Evolutionary conservation across 495 filamentous ascomycete genomes (phyloP), one percentile per base, ranked within the genome.

Genomic region (Penicillium simplicissimum): DNA sequence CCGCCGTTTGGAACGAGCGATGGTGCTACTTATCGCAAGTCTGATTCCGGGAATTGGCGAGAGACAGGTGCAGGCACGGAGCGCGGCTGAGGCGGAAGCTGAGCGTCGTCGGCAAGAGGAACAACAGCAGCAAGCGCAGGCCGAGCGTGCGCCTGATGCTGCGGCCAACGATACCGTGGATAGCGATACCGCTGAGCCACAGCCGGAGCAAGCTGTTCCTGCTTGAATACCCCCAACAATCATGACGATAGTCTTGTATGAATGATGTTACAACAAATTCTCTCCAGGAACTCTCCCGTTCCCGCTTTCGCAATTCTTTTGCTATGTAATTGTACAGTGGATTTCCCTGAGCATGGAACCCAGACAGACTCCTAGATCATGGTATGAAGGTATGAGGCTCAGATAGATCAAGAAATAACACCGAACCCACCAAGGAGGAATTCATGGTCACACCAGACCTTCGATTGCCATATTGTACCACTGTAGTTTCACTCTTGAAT

Each of bases 1-100:
- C 13, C 78, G 90, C 63, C 78, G 86, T 14, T 71, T 84, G 13
- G 93, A 96, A 70, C 83, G 92, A 54, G 88, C 90, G 14, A 71
- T 90, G n/a, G 84, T 92, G 14, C 77, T 97, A 34, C 94, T 97
- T 66, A 72, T 96, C 37, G 91, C 92, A 7, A 95, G 90, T 74
- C 77, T 97, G 55, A 85, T 91, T 33, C 93, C 93, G 0, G 93
- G 93, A 8, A 81, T 96, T 14, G 91, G 92, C 0, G 93, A 96
- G 72, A 76, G 91, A 47, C 89, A 95, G 67, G 91, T 96, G 48
- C 81, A 83, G 60, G 87, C 85, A 37, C 80, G 87, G 38, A 87
- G 89, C 66, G 85, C 81, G 4, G 84, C 85, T 8, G 87, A 86
- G 64, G 80, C 77, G 23, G 81, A 84, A 67, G 82, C 79, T 37